Percentiles rank a stretch among this genome's conserved stretches.
Conservation (phyloP, 2,329 filamentous ascomycete genomes). For the Ustulina deusta region DNA sequence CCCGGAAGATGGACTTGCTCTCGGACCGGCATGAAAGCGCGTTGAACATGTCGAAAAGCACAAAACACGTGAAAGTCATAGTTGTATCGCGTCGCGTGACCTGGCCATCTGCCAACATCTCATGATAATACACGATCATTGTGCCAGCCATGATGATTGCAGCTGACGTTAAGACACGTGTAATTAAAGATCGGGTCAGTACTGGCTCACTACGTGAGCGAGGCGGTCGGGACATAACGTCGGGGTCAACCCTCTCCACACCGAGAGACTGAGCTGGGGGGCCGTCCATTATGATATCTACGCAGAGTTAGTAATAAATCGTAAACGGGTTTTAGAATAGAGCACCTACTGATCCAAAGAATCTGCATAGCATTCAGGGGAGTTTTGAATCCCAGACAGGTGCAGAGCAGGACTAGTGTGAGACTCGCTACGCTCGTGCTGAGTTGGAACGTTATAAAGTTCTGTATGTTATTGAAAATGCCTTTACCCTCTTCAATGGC, state of each 20-base stretch:
- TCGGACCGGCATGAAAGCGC: constrained; percentile 93
- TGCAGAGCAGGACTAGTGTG: constrained; percentile 91
- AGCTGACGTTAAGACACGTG: constrained; percentile 87
- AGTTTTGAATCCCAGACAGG: constrained; percentile 91
- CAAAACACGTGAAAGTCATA: constrained; percentile 99
- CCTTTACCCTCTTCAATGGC: constrained; percentile 99
- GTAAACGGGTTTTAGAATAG: background rate
- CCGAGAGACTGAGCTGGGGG: constrained; percentile 96
- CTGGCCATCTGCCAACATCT: constrained; percentile 85
- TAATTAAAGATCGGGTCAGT: constrained; percentile 84
- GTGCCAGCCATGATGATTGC: constrained; percentile 93
- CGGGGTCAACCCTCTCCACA: constrained; percentile 92
- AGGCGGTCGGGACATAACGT: constrained; percentile 92
- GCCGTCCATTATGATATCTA: constrained; percentile 99
- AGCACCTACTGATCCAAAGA: constrained; percentile 93
- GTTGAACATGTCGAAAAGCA: constrained; percentile 99
- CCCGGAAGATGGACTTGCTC: constrained; percentile 86
- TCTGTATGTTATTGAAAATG: constrained; percentile 99
- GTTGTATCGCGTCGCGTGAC: constrained; percentile 96
- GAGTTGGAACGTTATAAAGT: constrained; percentile 98
- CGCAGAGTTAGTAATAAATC: constrained; percentile 40
- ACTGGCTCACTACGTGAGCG: constrained; percentile 87
- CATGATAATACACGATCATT: constrained; percentile 87
- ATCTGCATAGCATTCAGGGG: constrained; percentile 99
- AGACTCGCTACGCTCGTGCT: constrained; percentile 96